Evolutionary conservation across 495 filamentous ascomycete genomes (phyloP).

Genomic region (Aspergillus indologenus): DNA sequence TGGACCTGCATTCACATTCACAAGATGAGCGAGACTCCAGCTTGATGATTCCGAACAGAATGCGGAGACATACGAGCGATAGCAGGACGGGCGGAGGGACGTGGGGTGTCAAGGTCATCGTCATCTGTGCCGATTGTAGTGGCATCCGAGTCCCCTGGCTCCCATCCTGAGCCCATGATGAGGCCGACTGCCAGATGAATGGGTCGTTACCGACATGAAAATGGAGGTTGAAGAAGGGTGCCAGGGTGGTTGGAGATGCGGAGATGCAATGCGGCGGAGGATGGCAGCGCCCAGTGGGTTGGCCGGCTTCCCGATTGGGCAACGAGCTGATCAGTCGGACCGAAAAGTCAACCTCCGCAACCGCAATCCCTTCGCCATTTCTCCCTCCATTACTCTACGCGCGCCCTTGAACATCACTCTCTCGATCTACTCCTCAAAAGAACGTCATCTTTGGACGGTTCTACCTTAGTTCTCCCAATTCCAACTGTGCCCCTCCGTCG

Average conservation of each 20-base stretch:
- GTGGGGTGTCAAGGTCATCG: conserved; percentile 39
- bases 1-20: background rate
- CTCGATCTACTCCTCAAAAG: background rate
- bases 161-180: conserved; percentile 21
- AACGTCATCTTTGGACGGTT: too few relatives aligned
- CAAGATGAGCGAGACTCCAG: background rate
- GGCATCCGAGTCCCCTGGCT: conserved; percentile 22
- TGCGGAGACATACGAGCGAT: conserved; percentile 14
- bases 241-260: conserved; percentile 8
- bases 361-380: conserved; percentile 3
- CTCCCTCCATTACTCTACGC: background rate
- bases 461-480: background rate
- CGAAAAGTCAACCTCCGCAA: conserved; percentile 14
- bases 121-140: conserved; percentile 37
- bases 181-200: background rate
- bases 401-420: background rate
- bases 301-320: conserved; percentile 15
- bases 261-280: conserved; percentile 11
- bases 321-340: conserved; percentile 22
- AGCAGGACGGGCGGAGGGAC: conserved; percentile 14
- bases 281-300: too few relatives aligned
- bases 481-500: background rate
- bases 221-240: background rate
- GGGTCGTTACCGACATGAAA: background rate
- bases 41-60: background rate